Evolutionary conservation across 352 stramenopile species (phyloP).

Genomic region (Globisporangium camurandrum): DNA sequence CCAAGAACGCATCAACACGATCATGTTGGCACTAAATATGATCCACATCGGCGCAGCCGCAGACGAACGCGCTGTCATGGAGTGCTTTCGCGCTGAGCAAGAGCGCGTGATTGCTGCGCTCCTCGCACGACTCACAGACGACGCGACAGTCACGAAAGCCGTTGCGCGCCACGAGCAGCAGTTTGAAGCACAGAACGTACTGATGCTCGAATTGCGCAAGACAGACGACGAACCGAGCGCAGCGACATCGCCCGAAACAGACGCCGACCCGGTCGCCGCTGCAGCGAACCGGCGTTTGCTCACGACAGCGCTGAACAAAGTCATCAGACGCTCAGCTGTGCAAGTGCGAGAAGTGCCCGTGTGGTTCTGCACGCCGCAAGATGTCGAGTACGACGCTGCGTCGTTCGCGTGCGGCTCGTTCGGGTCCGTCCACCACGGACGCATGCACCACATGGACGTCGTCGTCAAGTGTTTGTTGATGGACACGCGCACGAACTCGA

Average conservation of each 20-base stretch:
- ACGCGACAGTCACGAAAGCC: neutral
- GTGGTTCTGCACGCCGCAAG: neutral
- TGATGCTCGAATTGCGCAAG: neutral
- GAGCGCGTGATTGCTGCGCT: neutral
- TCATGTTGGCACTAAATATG: neutral
- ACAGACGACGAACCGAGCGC: neutral
- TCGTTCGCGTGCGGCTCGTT: neutral
- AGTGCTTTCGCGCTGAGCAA: neutral
- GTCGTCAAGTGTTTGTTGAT: neutral
- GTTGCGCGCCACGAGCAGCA: neutral
- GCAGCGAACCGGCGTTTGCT: neutral
- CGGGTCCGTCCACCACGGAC: neutral
- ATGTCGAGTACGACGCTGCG: neutral
- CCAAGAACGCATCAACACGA: neutral
- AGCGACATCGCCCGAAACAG: neutral
- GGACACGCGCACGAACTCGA: neutral
- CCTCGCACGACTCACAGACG: neutral
- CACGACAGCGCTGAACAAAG: neutral
- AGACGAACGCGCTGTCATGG: neutral
- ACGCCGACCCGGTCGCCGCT: neutral
- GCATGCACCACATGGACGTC: neutral
- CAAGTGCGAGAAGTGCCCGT: neutral
- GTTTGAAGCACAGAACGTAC: neutral
- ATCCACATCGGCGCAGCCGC: neutral
- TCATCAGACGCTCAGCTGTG: neutral